phyloP scores from a whole-genome alignment of 768 basidiomycete species.

The Serendipita vermifera region DNA sequence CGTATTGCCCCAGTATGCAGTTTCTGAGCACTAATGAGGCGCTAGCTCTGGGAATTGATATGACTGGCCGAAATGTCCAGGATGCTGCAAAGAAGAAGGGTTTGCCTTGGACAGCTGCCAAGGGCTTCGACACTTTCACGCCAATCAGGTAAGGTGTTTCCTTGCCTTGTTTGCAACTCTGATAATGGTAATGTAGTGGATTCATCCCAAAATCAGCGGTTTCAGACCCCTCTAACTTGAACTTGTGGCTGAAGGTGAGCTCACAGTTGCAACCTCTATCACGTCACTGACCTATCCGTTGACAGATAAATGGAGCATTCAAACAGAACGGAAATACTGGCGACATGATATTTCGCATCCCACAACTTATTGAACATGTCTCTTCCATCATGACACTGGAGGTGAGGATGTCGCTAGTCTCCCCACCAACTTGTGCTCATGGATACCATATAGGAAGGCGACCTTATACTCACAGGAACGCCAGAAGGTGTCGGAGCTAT shows the following conservation, averaged over 20 bases:
- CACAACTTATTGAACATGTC: slow-evolving; percentile 74
- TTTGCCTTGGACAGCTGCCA: slow-evolving; percentile 94
- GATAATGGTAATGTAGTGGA: no score
- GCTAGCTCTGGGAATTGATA: slow-evolving; percentile 81
- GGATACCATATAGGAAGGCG: slow-evolving; percentile 55
- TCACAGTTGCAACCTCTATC: background rate
- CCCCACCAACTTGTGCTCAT: slow-evolving; percentile 12
- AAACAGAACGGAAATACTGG: slow-evolving; percentile 78
- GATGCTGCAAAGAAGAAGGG: slow-evolving; percentile 84
- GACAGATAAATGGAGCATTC: slow-evolving; percentile 64
- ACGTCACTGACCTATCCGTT: no score
- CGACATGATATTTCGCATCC: slow-evolving; percentile 90
- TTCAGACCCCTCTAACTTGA: slow-evolving; percentile 60
- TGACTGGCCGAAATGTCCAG: slow-evolving; percentile 94
- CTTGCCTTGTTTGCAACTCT: slow-evolving; percentile 7
- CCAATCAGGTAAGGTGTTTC: slow-evolving; percentile 56
- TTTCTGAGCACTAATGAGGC: slow-evolving; percentile 7
- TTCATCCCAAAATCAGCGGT: slow-evolving; percentile 70
- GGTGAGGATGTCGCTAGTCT: slow-evolving; percentile 31
- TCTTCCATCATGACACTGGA: slow-evolving; percentile 97
- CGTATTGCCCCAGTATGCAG: background rate
- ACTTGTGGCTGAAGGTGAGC: slow-evolving; percentile 57
- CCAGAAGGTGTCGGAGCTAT: slow-evolving; percentile 83
- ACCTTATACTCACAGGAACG: slow-evolving; percentile 84
- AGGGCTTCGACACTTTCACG: slow-evolving; percentile 95